Evolutionary conservation across 2,329 filamentous ascomycete species (phyloP).

Genomic region (Daldinia sp.): DNA sequence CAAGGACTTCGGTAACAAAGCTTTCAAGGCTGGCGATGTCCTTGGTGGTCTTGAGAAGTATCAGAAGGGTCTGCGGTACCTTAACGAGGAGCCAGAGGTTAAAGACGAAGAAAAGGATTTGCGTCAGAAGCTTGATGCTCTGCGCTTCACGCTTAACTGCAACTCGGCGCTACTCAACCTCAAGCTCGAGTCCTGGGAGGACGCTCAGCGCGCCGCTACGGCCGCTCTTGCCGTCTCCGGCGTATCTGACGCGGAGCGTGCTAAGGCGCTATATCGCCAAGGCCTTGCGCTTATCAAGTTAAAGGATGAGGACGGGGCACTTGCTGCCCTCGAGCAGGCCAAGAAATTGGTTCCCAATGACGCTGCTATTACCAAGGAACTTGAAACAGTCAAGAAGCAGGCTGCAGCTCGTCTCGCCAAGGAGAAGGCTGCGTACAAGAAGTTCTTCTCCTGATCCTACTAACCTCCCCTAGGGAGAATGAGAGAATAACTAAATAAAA

Average conservation of each 20-base stretch:
- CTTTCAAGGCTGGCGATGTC: conserved; percentile 83
- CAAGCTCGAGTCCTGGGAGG: conserved; percentile 77
- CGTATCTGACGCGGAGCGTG: conserved; percentile 78
- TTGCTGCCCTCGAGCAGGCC: conserved; percentile 79
- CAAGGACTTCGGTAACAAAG: conserved; percentile 91
- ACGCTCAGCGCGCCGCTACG: conserved; percentile 74
- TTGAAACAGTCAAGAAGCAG: conserved; percentile 79
- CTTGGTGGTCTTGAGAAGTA: conserved; percentile 85
- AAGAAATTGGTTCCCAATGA: conserved; percentile 79
- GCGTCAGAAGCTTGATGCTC: conserved; percentile 70
- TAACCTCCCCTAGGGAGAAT: background rate
- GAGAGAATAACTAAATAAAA: background rate
- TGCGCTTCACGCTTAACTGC: conserved; percentile 87
- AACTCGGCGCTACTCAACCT: conserved; percentile 87
- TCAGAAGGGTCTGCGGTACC: conserved; percentile 75
- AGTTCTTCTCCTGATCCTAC: conserved; percentile 70
- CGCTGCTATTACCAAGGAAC: conserved; percentile 76
- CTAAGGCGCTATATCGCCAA: conserved; percentile 87
- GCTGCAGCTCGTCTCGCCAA: conserved; percentile 78
- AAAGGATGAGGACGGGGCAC: conserved; percentile 85
- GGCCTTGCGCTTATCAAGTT: conserved; percentile 76
- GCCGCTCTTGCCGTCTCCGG: conserved; percentile 74
- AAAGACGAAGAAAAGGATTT: conserved; percentile 75
- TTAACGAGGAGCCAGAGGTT: conserved; percentile 71
- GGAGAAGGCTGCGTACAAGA: conserved; percentile 92